Evolutionary conservation across 2,329 filamentous ascomycete genomes (phyloP).

Genomic region (Fusarium penzigii): DNA sequence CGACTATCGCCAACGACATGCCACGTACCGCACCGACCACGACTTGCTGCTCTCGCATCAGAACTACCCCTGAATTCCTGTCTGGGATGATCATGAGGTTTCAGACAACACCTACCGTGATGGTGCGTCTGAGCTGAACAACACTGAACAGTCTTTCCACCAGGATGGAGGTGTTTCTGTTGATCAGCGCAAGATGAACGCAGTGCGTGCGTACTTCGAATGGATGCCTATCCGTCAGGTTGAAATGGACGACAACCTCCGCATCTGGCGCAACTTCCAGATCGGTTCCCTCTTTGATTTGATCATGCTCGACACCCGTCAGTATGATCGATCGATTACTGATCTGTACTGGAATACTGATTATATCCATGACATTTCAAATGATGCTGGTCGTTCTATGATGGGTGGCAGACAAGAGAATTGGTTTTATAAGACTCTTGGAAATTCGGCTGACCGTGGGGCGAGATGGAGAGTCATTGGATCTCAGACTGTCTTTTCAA

Average conservation of each 20-base stretch:
- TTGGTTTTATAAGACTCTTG: slow-evolving; percentile 68
- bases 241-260: slow-evolving; percentile 63
- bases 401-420: slow-evolving; percentile 74
- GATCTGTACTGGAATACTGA: slow-evolving; percentile 8
- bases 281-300: slow-evolving; percentile 67
- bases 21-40: slow-evolving; percentile 42
- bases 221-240: slow-evolving; percentile 44
- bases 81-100: slow-evolving; percentile 46
- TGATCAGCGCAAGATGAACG: slow-evolving; percentile 74
- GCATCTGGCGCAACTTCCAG: slow-evolving; percentile 67
- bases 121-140: slow-evolving; percentile 61
- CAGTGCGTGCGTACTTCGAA: slow-evolving; percentile 70
- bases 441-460: slow-evolving; percentile 60
- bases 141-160: slow-evolving; percentile 34
- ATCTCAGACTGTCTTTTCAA: slow-evolving; percentile 69
- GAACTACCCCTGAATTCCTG: slow-evolving; percentile 47
- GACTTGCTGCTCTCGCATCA: slow-evolving; percentile 44
- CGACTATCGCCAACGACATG: slow-evolving; percentile 45
- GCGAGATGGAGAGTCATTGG: slow-evolving; percentile 72
- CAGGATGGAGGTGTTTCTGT: slow-evolving; percentile 48
- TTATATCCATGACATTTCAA: slow-evolving; percentile 47
- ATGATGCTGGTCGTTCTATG: slow-evolving; percentile 67
- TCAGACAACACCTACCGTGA: slow-evolving; percentile 67
- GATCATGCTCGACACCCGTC: slow-evolving; percentile 68
- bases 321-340: slow-evolving; percentile 70